Conservation (phyloP, 345 rosid genomes). For the Psidium guajava region DNA sequence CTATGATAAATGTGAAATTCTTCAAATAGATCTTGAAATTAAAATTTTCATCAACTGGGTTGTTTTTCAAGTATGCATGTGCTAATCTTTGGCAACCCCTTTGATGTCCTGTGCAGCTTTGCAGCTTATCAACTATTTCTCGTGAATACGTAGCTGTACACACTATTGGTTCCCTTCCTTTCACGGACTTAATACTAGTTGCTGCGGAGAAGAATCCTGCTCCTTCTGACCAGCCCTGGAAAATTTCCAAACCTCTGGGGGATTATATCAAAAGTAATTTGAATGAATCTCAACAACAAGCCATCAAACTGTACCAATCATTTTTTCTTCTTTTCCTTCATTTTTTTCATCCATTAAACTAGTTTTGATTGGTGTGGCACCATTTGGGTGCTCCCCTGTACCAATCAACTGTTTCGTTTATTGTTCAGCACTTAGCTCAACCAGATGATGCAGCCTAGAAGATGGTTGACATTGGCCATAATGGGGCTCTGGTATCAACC, state of each 20-base stretch:
- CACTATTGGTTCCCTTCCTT: slow-evolving; percentile 73
- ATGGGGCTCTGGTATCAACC: not conserved
- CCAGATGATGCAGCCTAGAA: not conserved
- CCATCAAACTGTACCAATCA: slow-evolving; percentile 50
- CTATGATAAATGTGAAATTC: not conserved
- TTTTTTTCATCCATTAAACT: not conserved
- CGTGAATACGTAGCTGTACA: slow-evolving; percentile 83
- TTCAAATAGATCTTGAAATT: not conserved
- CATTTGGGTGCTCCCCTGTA: not conserved
- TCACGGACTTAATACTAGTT: slow-evolving; percentile 72
- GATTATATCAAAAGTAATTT: slow-evolving; percentile 52
- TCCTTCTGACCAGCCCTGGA: slow-evolving; percentile 64
- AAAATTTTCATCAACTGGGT: not conserved
- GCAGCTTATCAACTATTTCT: slow-evolving; percentile 84
- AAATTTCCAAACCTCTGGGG: slow-evolving; percentile 56
- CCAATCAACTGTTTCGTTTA: not conserved
- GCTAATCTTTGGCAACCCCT: slow-evolving; percentile 1
- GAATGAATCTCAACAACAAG: slow-evolving; percentile 76
- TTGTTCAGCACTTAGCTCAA: not conserved
- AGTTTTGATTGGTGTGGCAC: not conserved
- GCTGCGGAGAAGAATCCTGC: slow-evolving; percentile 40
- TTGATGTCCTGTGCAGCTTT: slow-evolving; percentile 41
- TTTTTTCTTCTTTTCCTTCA: not conserved
- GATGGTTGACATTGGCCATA: not conserved
- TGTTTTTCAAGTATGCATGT: not conserved